Conservation (phyloP, 805 yeast genomes). For the Lachancea cidri region DNA sequence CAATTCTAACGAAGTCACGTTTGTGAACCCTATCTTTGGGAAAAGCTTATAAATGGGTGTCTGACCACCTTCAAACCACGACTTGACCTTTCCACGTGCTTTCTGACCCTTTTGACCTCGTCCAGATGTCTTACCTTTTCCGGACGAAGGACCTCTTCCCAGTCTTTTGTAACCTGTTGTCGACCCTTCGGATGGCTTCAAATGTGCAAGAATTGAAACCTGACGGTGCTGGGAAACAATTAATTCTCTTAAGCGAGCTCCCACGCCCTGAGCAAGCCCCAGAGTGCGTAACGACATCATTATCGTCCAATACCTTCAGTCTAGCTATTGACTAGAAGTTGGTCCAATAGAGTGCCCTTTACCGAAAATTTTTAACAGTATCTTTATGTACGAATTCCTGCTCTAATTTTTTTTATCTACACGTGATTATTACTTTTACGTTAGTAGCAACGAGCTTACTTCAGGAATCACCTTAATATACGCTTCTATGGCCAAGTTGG, state of each 20-base stretch:
- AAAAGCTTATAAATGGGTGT: slow-evolving; percentile 81
- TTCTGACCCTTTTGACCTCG: slow-evolving; percentile 99
- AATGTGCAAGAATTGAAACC: slow-evolving; percentile 45
- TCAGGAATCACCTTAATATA: not conserved
- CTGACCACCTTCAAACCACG: slow-evolving; percentile 99
- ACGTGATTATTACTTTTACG: too few relatives aligned
- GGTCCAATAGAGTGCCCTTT: too few relatives aligned
- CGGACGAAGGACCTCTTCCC: slow-evolving; percentile 95
- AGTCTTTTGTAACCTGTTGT: slow-evolving; percentile 61
- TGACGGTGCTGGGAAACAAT: slow-evolving; percentile 25
- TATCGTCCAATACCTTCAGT: not conserved
- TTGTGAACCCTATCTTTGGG: slow-evolving; percentile 84
- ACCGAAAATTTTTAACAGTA: too few relatives aligned
- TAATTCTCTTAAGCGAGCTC: not conserved
- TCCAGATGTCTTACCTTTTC: slow-evolving; percentile 90
- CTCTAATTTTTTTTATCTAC: too few relatives aligned
- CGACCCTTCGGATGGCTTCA: slow-evolving; percentile 59
- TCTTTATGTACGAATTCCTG: too few relatives aligned
- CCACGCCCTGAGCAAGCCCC: not conserved
- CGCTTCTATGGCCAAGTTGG: slow-evolving; percentile 64
- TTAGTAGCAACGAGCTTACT: not conserved
- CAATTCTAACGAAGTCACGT: slow-evolving; percentile 50
- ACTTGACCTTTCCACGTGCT: slow-evolving; percentile 85
- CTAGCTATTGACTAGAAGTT: too few relatives aligned
- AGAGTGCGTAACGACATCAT: slow-evolving; percentile 3